Evolutionary conservation across 768 basidiomycete species (phyloP), one percentile per base, ranked within the genome.

Genomic region (Fomitopsis serialis): DNA sequence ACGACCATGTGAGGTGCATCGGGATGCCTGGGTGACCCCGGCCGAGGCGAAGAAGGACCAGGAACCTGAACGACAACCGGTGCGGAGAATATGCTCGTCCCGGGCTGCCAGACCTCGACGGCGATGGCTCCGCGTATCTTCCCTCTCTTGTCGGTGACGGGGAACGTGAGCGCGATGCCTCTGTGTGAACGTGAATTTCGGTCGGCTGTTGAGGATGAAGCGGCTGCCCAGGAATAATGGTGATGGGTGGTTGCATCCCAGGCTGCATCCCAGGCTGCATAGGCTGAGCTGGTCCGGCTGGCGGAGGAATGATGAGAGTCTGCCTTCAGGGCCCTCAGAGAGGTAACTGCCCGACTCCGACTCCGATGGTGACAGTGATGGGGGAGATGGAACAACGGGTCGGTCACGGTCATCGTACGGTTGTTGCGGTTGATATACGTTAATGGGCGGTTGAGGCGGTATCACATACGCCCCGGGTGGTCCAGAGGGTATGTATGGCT

Each of bases 11-110:
- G 46, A 11, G 55, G 54, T 25, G 19, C 48, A 50, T 27, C 37
- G 23, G 50, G 50, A 43, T 51, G 50, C 43, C 50, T 34, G 10
- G 50, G 50, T 11, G 50, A 42, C 2, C 50, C 50, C 4, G 24
- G n/a, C 19, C 42, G 50, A 43, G 42, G 50, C 21, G 7, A 22
- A 2, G 25, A 42, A 17, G 40, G 50, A 15, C 8, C 35, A 21
- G n/a, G 48, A 17, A 24, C n/a, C 3, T n/a, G 35, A 21, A 34
- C n/a, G 15, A 40, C 37, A 15, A 32, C 29, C 23, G 24, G 46
- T 21, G 46, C 27, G 35, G 48, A 37, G 48, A 29, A 23, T 22
- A 34, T 3, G n/a, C 19, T 6, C 21, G 48, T 23, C 46, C n/a
- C 9, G 46, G 24, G 29, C 46, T 47, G 3, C 23, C 46, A 29